Evolutionary conservation across 192 early-diverging fungal genomes (phyloP), one percentile per base, ranked within the genome.

Genomic region (Pecoramyces ruminantium): DNA sequence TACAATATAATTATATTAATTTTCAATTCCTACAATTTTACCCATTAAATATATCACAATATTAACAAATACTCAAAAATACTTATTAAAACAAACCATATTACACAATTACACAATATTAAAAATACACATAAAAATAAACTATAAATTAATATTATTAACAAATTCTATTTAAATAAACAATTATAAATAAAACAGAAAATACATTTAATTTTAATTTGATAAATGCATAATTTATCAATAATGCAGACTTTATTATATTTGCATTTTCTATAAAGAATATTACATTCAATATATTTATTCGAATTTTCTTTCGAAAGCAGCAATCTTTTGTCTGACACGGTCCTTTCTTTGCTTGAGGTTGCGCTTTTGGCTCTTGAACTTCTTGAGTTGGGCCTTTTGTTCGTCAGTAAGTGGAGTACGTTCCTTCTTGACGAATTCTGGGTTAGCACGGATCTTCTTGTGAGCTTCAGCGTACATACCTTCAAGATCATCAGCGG

Each of bases 361-460:
- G 92, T 92, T 98, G 51, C 89, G 86, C 78, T 84, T 83, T 84
- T 92, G 88, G 83, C 83, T 83, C 89, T 91, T 93, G 92, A 87
- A 92, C 89, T 92, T 91, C 89, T 92, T 92, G 86, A 89, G 89
- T 79, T 87, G 84, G 81, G 87, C 87, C 78, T 86, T 96, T 80
- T 86, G 84, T 86, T 93, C 92, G 58, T 88, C 90, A 81, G 92
- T 91, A 80, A 88, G 81, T 79, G 81, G 80, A 34, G 81, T 51
- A 80, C 83, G 84, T 80, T 86, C 85, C 86, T 89, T 90, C 88
- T 92, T 89, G 85, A 86, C 82, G 34, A 79, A 42, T 38, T 80
- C 78, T 58, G 97, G 97, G 88, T 99, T 90, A 80, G 90, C 95
- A 86, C 97, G 95, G 90, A 99, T 99, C 58, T 92, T 92, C 82